Evolutionary conservation across 2,329 filamentous ascomycete species (phyloP).

Genomic region (Cytospora piceicola): DNA sequence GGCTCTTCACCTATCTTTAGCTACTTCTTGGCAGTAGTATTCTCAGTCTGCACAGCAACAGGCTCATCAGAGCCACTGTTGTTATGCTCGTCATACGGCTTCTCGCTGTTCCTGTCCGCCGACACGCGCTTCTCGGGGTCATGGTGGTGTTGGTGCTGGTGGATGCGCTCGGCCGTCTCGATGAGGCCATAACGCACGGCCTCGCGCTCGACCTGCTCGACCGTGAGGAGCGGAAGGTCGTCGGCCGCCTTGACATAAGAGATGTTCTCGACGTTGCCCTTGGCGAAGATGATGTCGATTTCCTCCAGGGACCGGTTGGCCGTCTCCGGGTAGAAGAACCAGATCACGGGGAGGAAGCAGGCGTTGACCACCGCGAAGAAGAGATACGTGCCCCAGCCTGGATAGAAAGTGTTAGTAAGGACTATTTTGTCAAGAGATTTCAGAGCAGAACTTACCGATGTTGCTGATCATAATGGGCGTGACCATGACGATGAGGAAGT

Average conservation of each 20-base stretch:
- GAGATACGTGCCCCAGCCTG: constrained; percentile 58
- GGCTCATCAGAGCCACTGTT: constrained; percentile 21
- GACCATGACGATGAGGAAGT: constrained; percentile 70
- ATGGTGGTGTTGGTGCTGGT: constrained; percentile 14
- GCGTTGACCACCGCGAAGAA: constrained; percentile 60
- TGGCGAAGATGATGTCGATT: constrained; percentile 66
- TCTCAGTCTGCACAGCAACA: constrained; percentile 2
- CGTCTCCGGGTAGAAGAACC: constrained; percentile 59
- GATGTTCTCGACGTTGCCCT: constrained; percentile 61
- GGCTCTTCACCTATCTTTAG: neutral
- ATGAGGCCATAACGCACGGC: constrained; percentile 41
- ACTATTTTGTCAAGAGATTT: neutral
- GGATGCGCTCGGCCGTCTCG: constrained; percentile 28
- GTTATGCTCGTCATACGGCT: constrained; percentile 21
- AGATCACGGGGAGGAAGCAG: constrained; percentile 55
- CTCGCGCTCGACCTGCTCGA: constrained; percentile 57
- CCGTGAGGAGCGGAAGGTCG: constrained; percentile 57
- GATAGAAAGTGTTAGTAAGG: neutral
- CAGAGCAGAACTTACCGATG: constrained; percentile 39
- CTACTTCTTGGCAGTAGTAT: neutral
- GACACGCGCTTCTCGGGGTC: constrained; percentile 20
- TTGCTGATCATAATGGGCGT: constrained; percentile 66
- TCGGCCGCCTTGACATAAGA: constrained; percentile 62
- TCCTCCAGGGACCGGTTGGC: constrained; percentile 64
- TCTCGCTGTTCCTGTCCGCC: constrained; percentile 24